phyloP scores from a whole-genome alignment of 2,329 filamentous ascomycete genomes.

The Anthostomella pinea region DNA sequence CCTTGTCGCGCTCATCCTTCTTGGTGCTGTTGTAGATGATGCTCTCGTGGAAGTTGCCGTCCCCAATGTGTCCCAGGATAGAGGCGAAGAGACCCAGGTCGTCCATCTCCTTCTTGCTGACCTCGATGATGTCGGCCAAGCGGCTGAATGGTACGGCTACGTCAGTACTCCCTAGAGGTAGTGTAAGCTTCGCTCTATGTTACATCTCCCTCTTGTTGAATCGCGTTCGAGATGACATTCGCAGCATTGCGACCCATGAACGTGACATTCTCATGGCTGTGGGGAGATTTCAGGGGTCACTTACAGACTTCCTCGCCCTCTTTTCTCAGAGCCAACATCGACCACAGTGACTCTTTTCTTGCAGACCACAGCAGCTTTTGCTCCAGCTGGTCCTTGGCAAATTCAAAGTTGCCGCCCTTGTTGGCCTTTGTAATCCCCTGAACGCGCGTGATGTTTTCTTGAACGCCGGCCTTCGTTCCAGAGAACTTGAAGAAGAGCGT shows the following conservation, averaged over 20 bases:
- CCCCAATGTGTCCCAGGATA: constrained; percentile 85
- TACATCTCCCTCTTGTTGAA: too few relatives aligned
- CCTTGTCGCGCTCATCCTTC: constrained; percentile 67
- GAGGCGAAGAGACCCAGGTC: constrained; percentile 82
- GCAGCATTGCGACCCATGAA: too few relatives aligned
- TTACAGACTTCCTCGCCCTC: constrained; percentile 66
- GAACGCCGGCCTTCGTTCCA: constrained; percentile 73
- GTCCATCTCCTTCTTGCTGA: constrained; percentile 86
- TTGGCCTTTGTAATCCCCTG: constrained; percentile 64
- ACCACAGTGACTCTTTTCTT: constrained; percentile 81
- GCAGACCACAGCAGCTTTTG: constrained; percentile 77
- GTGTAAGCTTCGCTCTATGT: too few relatives aligned
- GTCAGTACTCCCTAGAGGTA: constrained; percentile 66
- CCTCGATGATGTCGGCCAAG: constrained; percentile 72
- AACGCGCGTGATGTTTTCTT: constrained; percentile 71
- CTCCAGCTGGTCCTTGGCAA: constrained; percentile 68
- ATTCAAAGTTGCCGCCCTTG: constrained; percentile 68
- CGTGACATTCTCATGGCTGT: too few relatives aligned
- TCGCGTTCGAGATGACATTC: too few relatives aligned
- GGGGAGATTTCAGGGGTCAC: constrained; percentile 35
- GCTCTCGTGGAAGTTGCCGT: constrained; percentile 92
- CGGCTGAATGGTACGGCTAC: constrained; percentile 78
- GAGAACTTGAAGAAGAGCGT: constrained; percentile 86
- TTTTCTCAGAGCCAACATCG: constrained; percentile 68
- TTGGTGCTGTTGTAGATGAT: constrained; percentile 81